Evolutionary conservation across 768 basidiomycete genomes (phyloP).

Genomic region (Phlegmacium glaucopus): DNA sequence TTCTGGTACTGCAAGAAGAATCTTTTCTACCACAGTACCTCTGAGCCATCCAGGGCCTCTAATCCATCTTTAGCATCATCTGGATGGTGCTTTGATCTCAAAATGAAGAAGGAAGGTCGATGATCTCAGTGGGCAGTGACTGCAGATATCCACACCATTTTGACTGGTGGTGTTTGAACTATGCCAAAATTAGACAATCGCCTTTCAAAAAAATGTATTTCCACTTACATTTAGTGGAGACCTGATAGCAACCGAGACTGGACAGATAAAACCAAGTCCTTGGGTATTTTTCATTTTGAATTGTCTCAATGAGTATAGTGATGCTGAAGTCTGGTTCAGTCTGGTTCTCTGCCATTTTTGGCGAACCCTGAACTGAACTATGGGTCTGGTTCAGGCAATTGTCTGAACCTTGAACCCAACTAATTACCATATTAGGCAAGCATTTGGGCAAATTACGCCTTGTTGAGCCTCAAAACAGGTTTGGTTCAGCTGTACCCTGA

Average conservation of each 20-base stretch:
- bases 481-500: too few species aligned
- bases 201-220: slow-evolving; percentile 2
- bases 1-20: slow-evolving; percentile 17
- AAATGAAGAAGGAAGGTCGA: slow-evolving; percentile 63
- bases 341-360: too few species aligned
- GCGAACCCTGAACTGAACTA: too few species aligned
- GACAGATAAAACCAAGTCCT: slow-evolving; percentile 59
- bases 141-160: slow-evolving; percentile 66
- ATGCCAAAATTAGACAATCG: slow-evolving; percentile 5
- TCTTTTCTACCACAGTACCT: slow-evolving; percentile 39
- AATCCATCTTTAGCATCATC: slow-evolving; percentile 23
- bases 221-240: slow-evolving; percentile 54
- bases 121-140: slow-evolving; percentile 48
- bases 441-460: too few species aligned
- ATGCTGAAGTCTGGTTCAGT: too few species aligned
- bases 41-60: slow-evolving; percentile 35
- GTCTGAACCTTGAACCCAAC: too few species aligned
- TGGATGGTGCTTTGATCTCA: slow-evolving; percentile 35
- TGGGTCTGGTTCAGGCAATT: too few species aligned
- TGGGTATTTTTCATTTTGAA: slow-evolving; percentile 61
- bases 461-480: too few species aligned
- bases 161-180: slow-evolving; percentile 52
- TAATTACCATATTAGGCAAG: too few species aligned
- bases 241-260: slow-evolving; percentile 48
- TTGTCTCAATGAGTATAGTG: too few species aligned